Base-by-base conservation (phyloP, 108 stramenopile genomes). In the Mediolabrus comicus region DNA sequence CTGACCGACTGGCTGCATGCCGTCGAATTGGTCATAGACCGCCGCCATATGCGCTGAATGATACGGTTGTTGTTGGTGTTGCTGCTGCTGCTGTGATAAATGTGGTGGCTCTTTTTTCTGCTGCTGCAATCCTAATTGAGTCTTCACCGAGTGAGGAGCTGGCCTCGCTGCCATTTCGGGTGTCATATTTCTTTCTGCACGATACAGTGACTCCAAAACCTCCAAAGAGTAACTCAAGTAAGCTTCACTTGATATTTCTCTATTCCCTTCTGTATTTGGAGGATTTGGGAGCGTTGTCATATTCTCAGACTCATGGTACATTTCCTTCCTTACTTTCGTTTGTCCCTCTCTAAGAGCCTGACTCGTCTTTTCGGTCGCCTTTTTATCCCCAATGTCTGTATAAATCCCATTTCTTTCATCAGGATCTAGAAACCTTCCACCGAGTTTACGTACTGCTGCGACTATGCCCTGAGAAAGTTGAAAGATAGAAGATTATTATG, bases 321-420 rank as follows among this genome's bases (percentile, higher is more conserved):
- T 38, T 3, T 78, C 38, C 25, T 71, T 60, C 12, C 69, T 61
- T 41, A 78, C 71, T 30, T 78, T 55, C 8, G 68, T 66, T 25
- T 67, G 77, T 55, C 77, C 69, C 46, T 78, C 77, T 30, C 77
- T 29, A n/a, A 78, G 64, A 2, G 77, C 69, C 34, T 78, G 77
- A 46, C 64, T 66, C 1, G 77, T 78, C 69, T 75, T 75, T 22
- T 75, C 74, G 25, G 63, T 65, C 0, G 74, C 78, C 55, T 72
- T 65, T 32, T 80, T 80, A 35, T 80, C 74, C 24, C 79, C 79
- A 26, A 80, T 80, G 62, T 80, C 79, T 0, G 28, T 32, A 58
- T 71, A 80, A 30, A 65, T 22, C 3, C 52, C 51, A 6, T 26
- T 71, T 25, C 64, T 34, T 55, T 75, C 74, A 49, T 80, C 68